Evolutionary conservation across 495 filamentous ascomycete genomes (phyloP).

Genomic region (Penicillium pancosmium): DNA sequence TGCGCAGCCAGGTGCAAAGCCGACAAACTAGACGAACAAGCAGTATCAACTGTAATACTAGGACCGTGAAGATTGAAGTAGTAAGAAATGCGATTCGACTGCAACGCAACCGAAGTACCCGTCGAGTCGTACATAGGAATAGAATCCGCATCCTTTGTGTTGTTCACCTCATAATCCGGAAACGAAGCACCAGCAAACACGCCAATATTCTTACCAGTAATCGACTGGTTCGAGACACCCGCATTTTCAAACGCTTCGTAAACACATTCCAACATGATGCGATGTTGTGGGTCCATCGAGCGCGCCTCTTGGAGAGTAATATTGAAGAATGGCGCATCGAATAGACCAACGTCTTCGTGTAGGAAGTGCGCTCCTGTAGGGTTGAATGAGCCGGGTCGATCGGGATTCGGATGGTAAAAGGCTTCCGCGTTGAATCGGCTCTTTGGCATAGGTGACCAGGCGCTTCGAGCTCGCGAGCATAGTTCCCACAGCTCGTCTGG

Average conservation of each 20-base stretch:
- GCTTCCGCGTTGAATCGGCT: slow-evolving; percentile 49
- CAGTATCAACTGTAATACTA: slow-evolving; percentile 50
- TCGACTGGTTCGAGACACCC: slow-evolving; percentile 43
- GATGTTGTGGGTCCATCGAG: slow-evolving; percentile 53
- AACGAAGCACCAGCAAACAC: slow-evolving; percentile 49
- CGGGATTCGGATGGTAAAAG: slow-evolving; percentile 43
- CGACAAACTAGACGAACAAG: slow-evolving; percentile 55
- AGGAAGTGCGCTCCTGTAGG: slow-evolving; percentile 42
- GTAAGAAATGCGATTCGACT: slow-evolving; percentile 50
- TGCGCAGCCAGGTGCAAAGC: slow-evolving; percentile 55
- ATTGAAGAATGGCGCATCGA: slow-evolving; percentile 60
- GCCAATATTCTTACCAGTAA: slow-evolving; percentile 48
- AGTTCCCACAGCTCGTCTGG: slow-evolving; percentile 62
- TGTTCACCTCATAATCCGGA: slow-evolving; percentile 47
- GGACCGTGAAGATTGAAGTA: slow-evolving; percentile 46
- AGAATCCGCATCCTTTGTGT: slow-evolving; percentile 42
- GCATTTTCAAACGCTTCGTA: slow-evolving; percentile 53
- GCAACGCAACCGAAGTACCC: slow-evolving; percentile 47
- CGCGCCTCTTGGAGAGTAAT: slow-evolving; percentile 47
- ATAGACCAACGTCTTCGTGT: slow-evolving; percentile 52
- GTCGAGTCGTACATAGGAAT: slow-evolving; percentile 48
- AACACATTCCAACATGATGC: slow-evolving; percentile 44
- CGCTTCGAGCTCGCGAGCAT: slow-evolving; percentile 30
- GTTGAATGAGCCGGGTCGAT: slow-evolving; percentile 33
- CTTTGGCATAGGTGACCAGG: slow-evolving; percentile 29